Conservation (phyloP, 305 asterid species). For the Striga hermonthica region DNA sequence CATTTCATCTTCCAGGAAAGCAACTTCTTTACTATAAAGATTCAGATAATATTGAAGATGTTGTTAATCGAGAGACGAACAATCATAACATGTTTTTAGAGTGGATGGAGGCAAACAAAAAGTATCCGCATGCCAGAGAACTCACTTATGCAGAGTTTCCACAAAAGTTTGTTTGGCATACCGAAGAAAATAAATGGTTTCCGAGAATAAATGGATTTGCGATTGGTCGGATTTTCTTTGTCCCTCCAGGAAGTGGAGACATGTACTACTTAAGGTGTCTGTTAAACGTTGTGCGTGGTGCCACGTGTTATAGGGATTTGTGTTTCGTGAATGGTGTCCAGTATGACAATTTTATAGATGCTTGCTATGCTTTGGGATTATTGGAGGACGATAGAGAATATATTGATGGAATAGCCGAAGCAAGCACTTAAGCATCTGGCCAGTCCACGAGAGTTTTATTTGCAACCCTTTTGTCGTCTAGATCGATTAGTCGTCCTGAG, state of each 20-base stretch:
- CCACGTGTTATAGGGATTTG: neutral
- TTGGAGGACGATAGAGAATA: neutral
- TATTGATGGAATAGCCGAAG: neutral
- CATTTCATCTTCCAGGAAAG: neutral
- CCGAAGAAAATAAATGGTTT: neutral
- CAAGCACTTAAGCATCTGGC: too few relatives aligned
- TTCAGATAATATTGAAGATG: neutral
- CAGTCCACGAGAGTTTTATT: too few relatives aligned
- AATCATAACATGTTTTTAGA: neutral
- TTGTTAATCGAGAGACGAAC: neutral
- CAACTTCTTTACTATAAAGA: neutral
- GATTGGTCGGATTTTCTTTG: neutral
- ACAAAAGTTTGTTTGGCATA: neutral
- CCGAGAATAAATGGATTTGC: neutral
- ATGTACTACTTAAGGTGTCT: neutral
- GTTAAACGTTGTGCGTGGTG: neutral
- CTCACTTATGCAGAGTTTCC: neutral
- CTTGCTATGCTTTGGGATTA: neutral
- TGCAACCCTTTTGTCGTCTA: too few relatives aligned
- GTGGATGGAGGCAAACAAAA: neutral
- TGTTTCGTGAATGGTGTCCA: neutral
- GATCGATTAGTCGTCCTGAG: too few relatives aligned
- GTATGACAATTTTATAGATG: neutral
- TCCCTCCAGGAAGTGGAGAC: neutral
- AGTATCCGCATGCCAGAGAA: neutral